These are phyloP conservation scores for Phialophora expanda DNA, from an alignment of 2,329 filamentous ascomycete genomes.

Conservation along the genomic window DNA sequence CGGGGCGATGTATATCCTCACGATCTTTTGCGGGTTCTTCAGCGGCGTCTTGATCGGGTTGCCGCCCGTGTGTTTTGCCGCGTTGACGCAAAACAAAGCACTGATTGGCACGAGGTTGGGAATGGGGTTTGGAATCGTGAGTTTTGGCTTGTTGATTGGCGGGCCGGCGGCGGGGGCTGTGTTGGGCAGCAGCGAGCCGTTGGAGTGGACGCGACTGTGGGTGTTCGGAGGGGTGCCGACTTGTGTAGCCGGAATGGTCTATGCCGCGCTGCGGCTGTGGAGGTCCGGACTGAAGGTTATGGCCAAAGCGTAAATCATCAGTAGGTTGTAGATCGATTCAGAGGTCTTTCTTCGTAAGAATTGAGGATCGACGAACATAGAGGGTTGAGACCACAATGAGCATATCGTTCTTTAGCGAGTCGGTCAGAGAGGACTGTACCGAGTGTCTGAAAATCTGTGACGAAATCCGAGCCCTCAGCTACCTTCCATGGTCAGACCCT, in stretches of 20 bases:
- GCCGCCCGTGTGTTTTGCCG: constrained; percentile 48
- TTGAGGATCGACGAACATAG: not conserved
- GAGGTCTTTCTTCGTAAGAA: not conserved
- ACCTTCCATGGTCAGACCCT: not conserved
- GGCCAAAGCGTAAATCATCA: constrained; percentile 18
- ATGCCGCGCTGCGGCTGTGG: constrained; percentile 14
- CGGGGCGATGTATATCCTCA: constrained; percentile 49
- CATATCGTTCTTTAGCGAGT: not conserved
- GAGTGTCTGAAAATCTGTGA: not conserved
- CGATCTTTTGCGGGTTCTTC: constrained; percentile 56
- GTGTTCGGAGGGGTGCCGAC: constrained; percentile 24
- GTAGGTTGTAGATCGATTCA: not conserved
- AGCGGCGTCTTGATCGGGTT: constrained; percentile 59
- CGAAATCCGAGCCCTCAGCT: not conserved
- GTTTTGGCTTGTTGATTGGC: constrained; percentile 25
- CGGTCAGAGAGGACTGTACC: not conserved
- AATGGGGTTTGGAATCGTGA: constrained; percentile 27
- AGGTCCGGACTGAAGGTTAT: constrained; percentile 19
- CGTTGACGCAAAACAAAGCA: constrained; percentile 54
- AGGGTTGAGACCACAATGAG: not conserved
- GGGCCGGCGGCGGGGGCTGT: constrained; percentile 26
- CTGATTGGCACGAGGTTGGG: constrained; percentile 64
- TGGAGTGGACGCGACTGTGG: constrained; percentile 32
- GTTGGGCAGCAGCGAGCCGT: constrained; percentile 9
- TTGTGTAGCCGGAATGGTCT: constrained; percentile 16